Base-by-base conservation (phyloP, 2,329 filamentous ascomycete species). In the Raffaelea deltoideospora region DNA sequence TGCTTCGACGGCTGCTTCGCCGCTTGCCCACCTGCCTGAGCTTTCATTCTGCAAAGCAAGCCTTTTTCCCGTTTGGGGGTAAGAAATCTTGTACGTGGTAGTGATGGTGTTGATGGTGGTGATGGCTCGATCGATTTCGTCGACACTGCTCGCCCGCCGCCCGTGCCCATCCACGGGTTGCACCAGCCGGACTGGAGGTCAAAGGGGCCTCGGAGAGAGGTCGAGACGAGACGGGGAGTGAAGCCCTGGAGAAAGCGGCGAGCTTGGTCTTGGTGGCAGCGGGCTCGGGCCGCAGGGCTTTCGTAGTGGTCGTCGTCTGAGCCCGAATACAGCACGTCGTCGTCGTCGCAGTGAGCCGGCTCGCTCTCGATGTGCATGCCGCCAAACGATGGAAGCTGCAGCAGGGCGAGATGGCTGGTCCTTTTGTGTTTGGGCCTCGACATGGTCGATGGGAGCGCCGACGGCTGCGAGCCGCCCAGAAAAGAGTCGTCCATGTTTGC, bases 121-220 rank as follows among this genome's bases (percentile, higher is more conserved):
- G n/a, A n/a, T n/a, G n/a, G n/a, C n/a, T n/a, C n/a, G n/a, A n/a
- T n/a, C n/a, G n/a, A n/a, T n/a, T n/a, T n/a, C n/a, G n/a, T 23
- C 13, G 18, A 3, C 19, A 2, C 19, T 11, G 17, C 27, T 9
- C 19, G 15, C 18, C 32, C 20, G 14, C 34, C 30, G 20, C 38
- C 41, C 22, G 40, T 50, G 10, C 60, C 57, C 30, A 53, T 48
- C 69, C 69, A 72, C 13, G 69, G 69, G 42, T 72, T 70, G 23
- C 50, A 47, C 68, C 68, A 73, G 18, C 64, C 64, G 2, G 53
- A 59, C 29, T 55, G 48, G 37, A 47, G 51, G 31, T 65, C 61
- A 44, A 82, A 79, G 0, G 78, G 79, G 0, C 78, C 79, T 41
- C 57, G 64, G 3, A 83, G 57, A 6, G 57, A 54, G 7, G 78